Conservation (phyloP, 768 basidiomycete species). For the Fomitopsis serialis region DNA sequence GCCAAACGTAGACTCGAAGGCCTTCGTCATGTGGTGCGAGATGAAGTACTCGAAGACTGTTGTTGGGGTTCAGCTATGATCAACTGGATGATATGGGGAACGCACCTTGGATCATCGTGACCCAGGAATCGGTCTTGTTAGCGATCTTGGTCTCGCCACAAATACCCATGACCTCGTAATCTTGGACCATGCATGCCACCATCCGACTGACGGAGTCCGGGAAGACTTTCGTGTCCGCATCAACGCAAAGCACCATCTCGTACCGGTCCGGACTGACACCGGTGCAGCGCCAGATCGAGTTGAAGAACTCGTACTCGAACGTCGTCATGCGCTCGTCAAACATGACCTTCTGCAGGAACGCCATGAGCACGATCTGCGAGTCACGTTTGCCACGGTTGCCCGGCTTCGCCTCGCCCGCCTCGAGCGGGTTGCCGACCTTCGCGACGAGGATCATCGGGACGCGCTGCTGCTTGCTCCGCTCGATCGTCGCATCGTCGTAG, state of each 20-base stretch:
- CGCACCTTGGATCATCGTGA: slow-evolving; percentile 99
- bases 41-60: slow-evolving; percentile 99
- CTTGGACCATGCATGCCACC: slow-evolving; percentile 95
- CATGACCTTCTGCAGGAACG: slow-evolving; percentile 98
- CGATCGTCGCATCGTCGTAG: slow-evolving; percentile 87
- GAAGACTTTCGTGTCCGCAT: slow-evolving; percentile 98
- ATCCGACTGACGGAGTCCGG: slow-evolving; percentile 96
- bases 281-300: slow-evolving; percentile 92
- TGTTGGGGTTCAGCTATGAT: background rate
- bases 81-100: background rate
- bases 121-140: slow-evolving; percentile 97
- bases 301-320: slow-evolving; percentile 99
- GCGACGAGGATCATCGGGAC: slow-evolving; percentile 95
- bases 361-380: slow-evolving; percentile 96
- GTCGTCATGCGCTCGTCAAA: slow-evolving; percentile 99
- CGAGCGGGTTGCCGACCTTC: slow-evolving; percentile 91
- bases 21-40: slow-evolving; percentile 98
- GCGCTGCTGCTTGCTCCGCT: slow-evolving; percentile 90
- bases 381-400: slow-evolving; percentile 99
- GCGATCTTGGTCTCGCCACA: slow-evolving; percentile 99
- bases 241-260: slow-evolving; percentile 92
- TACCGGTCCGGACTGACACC: slow-evolving; percentile 95
- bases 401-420: slow-evolving; percentile 85
- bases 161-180: slow-evolving; percentile 97
- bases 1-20: slow-evolving; percentile 99